Evolutionary conservation across 2,329 filamentous ascomycete genomes (phyloP).

Genomic region (Ascochyta viciae-villosae): DNA sequence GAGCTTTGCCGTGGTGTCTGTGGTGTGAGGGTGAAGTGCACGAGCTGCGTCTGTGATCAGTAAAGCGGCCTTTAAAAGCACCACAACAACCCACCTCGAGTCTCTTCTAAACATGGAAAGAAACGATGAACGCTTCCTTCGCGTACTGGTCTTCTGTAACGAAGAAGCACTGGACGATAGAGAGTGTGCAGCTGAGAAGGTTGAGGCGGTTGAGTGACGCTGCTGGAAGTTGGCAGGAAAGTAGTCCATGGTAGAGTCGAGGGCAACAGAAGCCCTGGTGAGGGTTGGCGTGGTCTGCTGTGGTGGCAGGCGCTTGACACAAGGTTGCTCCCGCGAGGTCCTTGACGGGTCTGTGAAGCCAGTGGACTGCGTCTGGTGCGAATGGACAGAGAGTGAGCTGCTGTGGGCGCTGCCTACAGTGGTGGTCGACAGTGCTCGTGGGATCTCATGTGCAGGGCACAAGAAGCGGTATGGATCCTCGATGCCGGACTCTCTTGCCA

Average conservation of each 20-base stretch:
- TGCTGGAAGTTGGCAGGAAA: constrained; percentile 25
- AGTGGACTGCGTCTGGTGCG: constrained; percentile 46
- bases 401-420: constrained; percentile 41
- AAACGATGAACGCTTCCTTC: constrained; percentile 39
- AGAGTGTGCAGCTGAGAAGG: constrained; percentile 29
- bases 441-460: constrained; percentile 29
- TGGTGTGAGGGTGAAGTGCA: constrained; percentile 38
- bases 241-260: constrained; percentile 28
- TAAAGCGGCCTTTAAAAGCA: neutral
- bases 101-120: constrained; percentile 44
- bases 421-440: constrained; percentile 40
- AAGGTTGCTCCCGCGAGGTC: constrained; percentile 39
- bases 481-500: constrained; percentile 41
- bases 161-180: constrained; percentile 33
- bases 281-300: constrained; percentile 25
- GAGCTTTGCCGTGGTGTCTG: constrained; percentile 32
- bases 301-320: constrained; percentile 26
- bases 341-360: constrained; percentile 43
- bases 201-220: constrained; percentile 32
- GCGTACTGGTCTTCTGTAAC: constrained; percentile 21
- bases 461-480: constrained; percentile 44
- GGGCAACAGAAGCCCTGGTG: constrained; percentile 25
- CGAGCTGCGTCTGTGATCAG: constrained; percentile 31
- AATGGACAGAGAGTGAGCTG: constrained; percentile 46
- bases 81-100: constrained; percentile 30